Evolutionary conservation across 805 yeast species (phyloP), one percentile per base, ranked within the genome.

Genomic region (Candida insectalens): DNA sequence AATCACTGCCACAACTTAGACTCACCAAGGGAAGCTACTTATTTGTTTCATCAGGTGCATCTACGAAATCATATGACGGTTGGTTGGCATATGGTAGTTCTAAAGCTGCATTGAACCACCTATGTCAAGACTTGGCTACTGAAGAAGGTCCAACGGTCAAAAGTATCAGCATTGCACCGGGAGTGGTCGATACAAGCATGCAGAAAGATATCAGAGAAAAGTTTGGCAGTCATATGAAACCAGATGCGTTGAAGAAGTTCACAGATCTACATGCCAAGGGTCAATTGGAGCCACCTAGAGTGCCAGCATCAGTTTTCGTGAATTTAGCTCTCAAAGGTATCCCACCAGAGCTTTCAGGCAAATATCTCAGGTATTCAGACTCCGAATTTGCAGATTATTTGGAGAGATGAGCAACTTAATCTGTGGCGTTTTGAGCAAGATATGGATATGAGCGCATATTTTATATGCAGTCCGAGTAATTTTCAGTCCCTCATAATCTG

Each of bases 81-180:
- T 89, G 96, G 96, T 80, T 81, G 13, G 94, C 95, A 4, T 89
- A 89, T 48, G 95, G 96, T 1, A 62, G 88, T 4, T 77, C 95
- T 5, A 89, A 89, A 55, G 96, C 96, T 0, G 95, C 96, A 0
- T 51, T 89, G 33, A 87, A 89, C 54, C 87, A 79, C 46, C 68
- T 85, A 34, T 76, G 83, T 5, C 50, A 60, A 30, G 73, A 83
- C 10, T 53, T 89, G 12, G 79, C 83, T 1, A 62, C 59, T 5
- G 96, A 87, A 47, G 87, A 82, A 50, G 60, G 65, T 1, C 65
- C 60, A 0, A n/a, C 28, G 3, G 58, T 85, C n/a, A 55, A 60
- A 23, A 63, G 80, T 3, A 59, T 87, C 8, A 65, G 96, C 0
- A 67, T 92, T 17, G 96, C 95, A 1, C 97, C 97, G 0, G 97